These are phyloP conservation scores for Hanseniaspora lachancei DNA, from an alignment of 805 yeast species.

Conservation along the genomic window DNA sequence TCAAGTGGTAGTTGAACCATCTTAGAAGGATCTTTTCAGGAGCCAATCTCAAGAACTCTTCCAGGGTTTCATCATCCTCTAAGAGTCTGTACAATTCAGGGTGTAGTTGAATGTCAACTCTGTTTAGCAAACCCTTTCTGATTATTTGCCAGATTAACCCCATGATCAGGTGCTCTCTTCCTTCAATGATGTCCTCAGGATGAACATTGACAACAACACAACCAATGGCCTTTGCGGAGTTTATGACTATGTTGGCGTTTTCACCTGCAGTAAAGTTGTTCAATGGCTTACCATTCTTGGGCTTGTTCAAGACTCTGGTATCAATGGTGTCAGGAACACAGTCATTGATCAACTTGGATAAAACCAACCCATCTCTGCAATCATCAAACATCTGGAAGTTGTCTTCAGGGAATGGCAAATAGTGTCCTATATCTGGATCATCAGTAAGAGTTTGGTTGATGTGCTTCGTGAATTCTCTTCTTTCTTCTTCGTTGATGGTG, in stretches of 20 bases:
- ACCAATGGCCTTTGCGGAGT: slow-evolving; percentile 97
- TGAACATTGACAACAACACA: slow-evolving; percentile 96
- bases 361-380: slow-evolving; percentile 85
- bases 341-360: slow-evolving; percentile 88
- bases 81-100: slow-evolving; percentile 90
- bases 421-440: slow-evolving; percentile 67
- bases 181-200: slow-evolving; percentile 88
- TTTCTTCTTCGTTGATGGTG: slow-evolving; percentile 93
- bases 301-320: slow-evolving; percentile 86
- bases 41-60: slow-evolving; percentile 89
- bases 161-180: slow-evolving; percentile 79
- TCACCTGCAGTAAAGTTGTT: slow-evolving; percentile 93
- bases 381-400: slow-evolving; percentile 93
- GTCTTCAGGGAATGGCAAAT: slow-evolving; percentile 86
- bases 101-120: slow-evolving; percentile 89
- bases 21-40: slow-evolving; percentile 94
- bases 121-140: slow-evolving; percentile 85
- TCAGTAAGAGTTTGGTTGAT: slow-evolving; percentile 85
- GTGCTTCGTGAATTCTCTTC: slow-evolving; percentile 90
- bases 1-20: slow-evolving; percentile 94
- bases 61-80: slow-evolving; percentile 93
- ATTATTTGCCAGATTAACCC: slow-evolving; percentile 96
- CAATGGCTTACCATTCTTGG: slow-evolving; percentile 64
- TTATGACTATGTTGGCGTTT: slow-evolving; percentile 93
- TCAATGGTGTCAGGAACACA: slow-evolving; percentile 97